These are phyloP conservation scores for Rhizopogon vesiculosus DNA, from an alignment of 768 basidiomycete genomes.

Conservation along the genomic window DNA sequence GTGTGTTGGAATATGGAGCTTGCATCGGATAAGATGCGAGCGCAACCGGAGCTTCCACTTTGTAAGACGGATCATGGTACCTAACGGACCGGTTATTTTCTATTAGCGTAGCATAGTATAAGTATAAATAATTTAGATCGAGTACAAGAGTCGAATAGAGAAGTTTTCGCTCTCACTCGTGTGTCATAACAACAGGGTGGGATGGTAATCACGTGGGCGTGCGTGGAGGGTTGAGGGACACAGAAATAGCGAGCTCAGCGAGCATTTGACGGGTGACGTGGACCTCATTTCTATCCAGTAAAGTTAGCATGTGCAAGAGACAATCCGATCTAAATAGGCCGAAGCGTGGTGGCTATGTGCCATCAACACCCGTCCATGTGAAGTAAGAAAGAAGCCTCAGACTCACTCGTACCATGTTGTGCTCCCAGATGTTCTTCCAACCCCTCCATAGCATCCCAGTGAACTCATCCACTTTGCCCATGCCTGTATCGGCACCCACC, in stretches of 20 bases:
- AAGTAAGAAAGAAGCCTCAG: neutral
- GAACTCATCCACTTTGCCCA: constrained; percentile 82
- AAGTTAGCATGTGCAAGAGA: constrained; percentile 55
- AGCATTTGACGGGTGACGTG: constrained; percentile 74
- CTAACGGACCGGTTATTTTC: too few species aligned
- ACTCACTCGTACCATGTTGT: constrained; percentile 53
- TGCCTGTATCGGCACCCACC: constrained; percentile 76
- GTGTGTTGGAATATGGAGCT: constrained; percentile 16
- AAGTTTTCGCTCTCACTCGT: too few species aligned
- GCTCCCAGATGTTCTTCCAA: constrained; percentile 73
- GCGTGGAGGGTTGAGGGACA: constrained; percentile 44
- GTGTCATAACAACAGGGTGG: too few species aligned
- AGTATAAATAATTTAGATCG: too few species aligned
- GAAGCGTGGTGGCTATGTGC: constrained; percentile 67
- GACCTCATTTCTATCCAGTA: constrained; percentile 62
- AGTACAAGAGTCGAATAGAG: too few species aligned
- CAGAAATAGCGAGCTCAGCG: constrained; percentile 54
- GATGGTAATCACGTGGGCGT: constrained; percentile 33
- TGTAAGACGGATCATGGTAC: too few species aligned
- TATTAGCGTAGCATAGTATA: too few species aligned
- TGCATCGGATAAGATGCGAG: too few species aligned
- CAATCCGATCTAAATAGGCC: constrained; percentile 92
- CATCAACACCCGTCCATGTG: constrained; percentile 3
- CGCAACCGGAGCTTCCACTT: too few species aligned
- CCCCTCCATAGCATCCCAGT: constrained; percentile 81